Conservation (phyloP, 768 basidiomycete species). For the Psilocybe cubensis region DNA sequence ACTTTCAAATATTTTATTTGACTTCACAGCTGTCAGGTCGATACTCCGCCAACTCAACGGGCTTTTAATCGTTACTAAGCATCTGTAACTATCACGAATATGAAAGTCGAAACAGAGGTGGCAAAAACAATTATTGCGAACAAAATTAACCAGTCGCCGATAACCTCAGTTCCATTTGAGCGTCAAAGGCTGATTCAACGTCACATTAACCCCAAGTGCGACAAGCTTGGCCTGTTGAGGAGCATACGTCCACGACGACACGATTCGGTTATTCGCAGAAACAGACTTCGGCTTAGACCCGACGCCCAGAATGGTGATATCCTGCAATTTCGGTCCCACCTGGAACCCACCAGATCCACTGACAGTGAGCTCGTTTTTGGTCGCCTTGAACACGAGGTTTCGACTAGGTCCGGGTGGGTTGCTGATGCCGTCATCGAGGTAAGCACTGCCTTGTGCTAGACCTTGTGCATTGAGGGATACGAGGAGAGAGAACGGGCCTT, state of each 20-base stretch:
- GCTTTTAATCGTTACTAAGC: too few species aligned
- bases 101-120: too few species aligned
- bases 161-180: constrained; percentile 29
- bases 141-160: not conserved
- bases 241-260: constrained; percentile 44
- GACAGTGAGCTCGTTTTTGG: constrained; percentile 39
- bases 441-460: constrained; percentile 59
- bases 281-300: constrained; percentile 41
- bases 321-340: constrained; percentile 49
- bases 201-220: constrained; percentile 35
- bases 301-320: constrained; percentile 63
- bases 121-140: not conserved
- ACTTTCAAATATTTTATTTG: too few species aligned
- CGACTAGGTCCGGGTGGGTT: constrained; percentile 58
- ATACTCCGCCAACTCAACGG: too few species aligned
- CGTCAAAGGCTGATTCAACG: constrained; percentile 42
- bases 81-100: too few species aligned
- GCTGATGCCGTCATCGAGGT: constrained; percentile 73
- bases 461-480: constrained; percentile 54
- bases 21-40: too few species aligned
- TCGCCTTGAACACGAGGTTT: constrained; percentile 47
- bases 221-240: constrained; percentile 43
- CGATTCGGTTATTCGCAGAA: constrained; percentile 36
- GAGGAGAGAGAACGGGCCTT: constrained; percentile 64
- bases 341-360: constrained; percentile 41